Evolutionary conservation across 352 stramenopile genomes (phyloP), one percentile per base, ranked within the genome.

Genomic region (Pythium biforme): DNA sequence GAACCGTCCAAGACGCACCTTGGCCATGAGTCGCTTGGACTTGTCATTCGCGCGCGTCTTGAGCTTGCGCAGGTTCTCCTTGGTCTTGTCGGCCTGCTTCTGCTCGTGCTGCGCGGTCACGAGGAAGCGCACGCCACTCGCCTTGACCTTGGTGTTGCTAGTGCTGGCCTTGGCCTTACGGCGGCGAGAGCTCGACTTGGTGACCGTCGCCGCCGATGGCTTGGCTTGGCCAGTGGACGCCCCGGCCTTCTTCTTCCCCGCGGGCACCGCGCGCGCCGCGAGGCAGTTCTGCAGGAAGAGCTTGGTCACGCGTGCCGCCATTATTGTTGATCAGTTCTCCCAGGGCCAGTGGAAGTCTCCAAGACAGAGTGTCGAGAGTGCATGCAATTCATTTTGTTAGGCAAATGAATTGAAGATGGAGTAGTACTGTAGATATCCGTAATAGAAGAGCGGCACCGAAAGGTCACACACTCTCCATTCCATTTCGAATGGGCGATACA

Each of bases 301-400:
- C 73, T 90, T 89, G 41, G 81, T 90, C 57, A 90, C 70, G 46
- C 78, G 79, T 0, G 81, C 63, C 40, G 81, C 72, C 81, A 90
- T 90, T 53, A 53, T 57, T 20, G 7, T 37, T 11, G 8, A 37
- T 37, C 31, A 12, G 4, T 14, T n/a, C 37, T 4, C 37, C 34
- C 37, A 43, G 37, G 6, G 37, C 37, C 37, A 43, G n/a, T 43
- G 37, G 37, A 43, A n/a, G n/a, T n/a, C 37, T n/a, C 4, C 8
- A 37, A 6, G 37, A 14, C 17, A n/a, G 4, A 8, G 37, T 1
- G 14, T 12, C 37, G 37, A n/a, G 37, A 4, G 11, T 20, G 1
- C 8, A 1, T 4, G 37, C 37, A n/a, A 43, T 43, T 43, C 37
- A 43, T 43, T 43, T 51, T 51, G n/a, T 33, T 2, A 3, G 22